Conservation (phyloP, 2,329 filamentous ascomycete species). For the Graphiopsis chlorocephala region DNA sequence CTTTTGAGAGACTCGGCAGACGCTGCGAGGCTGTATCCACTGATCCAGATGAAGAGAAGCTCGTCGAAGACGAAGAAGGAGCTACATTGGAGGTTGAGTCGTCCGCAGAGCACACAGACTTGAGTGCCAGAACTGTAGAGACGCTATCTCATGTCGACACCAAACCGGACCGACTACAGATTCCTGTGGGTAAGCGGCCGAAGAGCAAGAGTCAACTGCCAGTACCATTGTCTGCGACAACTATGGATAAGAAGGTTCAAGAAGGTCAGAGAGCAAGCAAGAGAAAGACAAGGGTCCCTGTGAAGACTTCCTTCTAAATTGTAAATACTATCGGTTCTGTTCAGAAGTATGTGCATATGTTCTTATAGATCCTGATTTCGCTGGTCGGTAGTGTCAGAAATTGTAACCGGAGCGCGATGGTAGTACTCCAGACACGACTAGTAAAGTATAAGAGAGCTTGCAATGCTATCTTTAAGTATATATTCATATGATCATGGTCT, state of each 20-base stretch:
- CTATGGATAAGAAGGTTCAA: conserved; percentile 1
- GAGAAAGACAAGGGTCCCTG: not conserved
- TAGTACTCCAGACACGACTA: not conserved
- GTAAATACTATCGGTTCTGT: not conserved
- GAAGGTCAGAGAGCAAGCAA: conserved; percentile 6
- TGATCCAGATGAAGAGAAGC: conserved; percentile 13
- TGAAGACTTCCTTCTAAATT: not conserved
- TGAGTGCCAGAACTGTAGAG: not conserved
- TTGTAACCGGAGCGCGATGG: not conserved
- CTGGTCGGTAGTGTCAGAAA: not conserved
- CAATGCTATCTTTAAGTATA: not conserved
- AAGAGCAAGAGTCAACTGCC: conserved; percentile 8
- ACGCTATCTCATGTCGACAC: not conserved
- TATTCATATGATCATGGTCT: too few species aligned
- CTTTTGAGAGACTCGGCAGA: conserved; percentile 19
- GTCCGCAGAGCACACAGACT: not conserved
- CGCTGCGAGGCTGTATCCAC: conserved; percentile 16
- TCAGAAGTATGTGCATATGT: not conserved
- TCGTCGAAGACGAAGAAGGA: not conserved
- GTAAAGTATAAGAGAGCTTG: not conserved
- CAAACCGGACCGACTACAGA: not conserved
- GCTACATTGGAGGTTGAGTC: not conserved
- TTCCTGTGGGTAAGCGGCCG: not conserved
- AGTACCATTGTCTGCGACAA: conserved; percentile 6
- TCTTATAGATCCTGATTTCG: not conserved